phyloP scores from a whole-genome alignment of 495 filamentous ascomycete species.

The Penicillium ochrochloron region DNA sequence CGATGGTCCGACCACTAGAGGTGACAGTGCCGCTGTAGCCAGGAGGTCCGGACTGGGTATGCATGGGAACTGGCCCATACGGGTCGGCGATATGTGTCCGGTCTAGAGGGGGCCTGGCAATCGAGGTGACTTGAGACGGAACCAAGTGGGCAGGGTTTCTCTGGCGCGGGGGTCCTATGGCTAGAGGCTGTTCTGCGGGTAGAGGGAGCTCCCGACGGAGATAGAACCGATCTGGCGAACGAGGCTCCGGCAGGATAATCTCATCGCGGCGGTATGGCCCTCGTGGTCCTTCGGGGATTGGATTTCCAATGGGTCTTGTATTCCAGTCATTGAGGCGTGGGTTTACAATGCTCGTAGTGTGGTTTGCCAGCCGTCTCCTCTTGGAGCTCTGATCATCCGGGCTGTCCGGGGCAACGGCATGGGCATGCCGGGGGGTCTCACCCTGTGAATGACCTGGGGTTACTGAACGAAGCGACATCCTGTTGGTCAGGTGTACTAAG shows the following conservation, averaged over 20 bases:
- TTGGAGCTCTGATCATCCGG: conserved; percentile 34
- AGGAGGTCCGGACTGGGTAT: conserved; percentile 19
- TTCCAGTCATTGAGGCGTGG: conserved; percentile 20
- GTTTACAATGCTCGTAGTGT: conserved; percentile 21
- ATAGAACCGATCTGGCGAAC: conserved; percentile 26
- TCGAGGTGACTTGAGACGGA: conserved; percentile 19
- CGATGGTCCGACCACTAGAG: conserved; percentile 22
- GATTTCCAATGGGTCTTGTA: conserved; percentile 21
- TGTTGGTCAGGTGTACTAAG: conserved; percentile 38
- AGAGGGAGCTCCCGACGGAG: conserved; percentile 31
- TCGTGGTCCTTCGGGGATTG: conserved; percentile 26
- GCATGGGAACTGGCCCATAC: conserved; percentile 18
- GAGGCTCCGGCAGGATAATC: conserved; percentile 27
- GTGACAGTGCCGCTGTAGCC: conserved; percentile 23
- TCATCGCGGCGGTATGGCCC: conserved; percentile 27
- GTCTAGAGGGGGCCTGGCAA: conserved; percentile 25
- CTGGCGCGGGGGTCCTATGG: conserved; percentile 24
- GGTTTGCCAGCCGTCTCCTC: conserved; percentile 39
- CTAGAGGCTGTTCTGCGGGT: conserved; percentile 23
- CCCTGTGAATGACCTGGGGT: conserved; percentile 36
- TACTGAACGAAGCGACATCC: conserved; percentile 45
- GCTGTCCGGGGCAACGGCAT: conserved; percentile 16
- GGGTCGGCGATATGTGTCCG: conserved; percentile 24
- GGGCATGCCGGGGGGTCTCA: conserved; percentile 19
- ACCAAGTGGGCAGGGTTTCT: conserved; percentile 18